phyloP scores from a whole-genome alignment of 257 asterid genomes.

The Nicotiana undulata region DNA sequence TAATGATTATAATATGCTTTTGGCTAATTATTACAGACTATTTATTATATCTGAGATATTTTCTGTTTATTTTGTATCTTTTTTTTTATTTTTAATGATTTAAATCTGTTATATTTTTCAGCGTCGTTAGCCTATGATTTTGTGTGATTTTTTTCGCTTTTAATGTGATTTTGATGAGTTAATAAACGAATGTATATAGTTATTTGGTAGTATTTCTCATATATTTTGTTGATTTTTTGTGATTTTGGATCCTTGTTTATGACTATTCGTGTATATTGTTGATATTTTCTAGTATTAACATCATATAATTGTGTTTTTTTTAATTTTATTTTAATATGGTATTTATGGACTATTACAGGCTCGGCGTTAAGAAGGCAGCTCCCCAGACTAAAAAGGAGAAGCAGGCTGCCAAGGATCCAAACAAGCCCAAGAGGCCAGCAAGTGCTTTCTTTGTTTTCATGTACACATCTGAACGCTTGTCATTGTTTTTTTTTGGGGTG shows the following conservation, averaged over 20 bases:
- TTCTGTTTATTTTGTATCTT: too few relatives aligned
- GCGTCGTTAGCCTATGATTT: background rate
- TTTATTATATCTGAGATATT: too few relatives aligned
- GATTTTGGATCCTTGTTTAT: too few relatives aligned
- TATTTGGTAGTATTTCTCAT: background rate
- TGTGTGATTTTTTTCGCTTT: too few relatives aligned
- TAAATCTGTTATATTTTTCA: too few relatives aligned
- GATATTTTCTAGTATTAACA: background rate
- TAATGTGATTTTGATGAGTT: background rate
- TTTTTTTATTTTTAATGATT: too few relatives aligned
- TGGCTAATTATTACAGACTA: background rate
- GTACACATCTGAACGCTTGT: constrained; percentile 21
- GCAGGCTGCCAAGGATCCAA: constrained; percentile 59
- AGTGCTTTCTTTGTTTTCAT: constrained; percentile 87
- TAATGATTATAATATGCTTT: background rate
- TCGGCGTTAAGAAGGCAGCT: constrained; percentile 53
- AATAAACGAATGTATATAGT: too few relatives aligned
- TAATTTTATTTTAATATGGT: background rate
- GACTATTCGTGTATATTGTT: background rate
- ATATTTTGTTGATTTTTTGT: background rate
- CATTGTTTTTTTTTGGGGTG: background rate
- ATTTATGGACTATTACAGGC: constrained; percentile 9
- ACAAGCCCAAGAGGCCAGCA: constrained; percentile 91
- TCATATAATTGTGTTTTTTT: background rate
- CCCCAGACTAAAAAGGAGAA: constrained; percentile 31